Conservation (phyloP, 208 protist genomes). For the Leishmania aethiopica region DNA sequence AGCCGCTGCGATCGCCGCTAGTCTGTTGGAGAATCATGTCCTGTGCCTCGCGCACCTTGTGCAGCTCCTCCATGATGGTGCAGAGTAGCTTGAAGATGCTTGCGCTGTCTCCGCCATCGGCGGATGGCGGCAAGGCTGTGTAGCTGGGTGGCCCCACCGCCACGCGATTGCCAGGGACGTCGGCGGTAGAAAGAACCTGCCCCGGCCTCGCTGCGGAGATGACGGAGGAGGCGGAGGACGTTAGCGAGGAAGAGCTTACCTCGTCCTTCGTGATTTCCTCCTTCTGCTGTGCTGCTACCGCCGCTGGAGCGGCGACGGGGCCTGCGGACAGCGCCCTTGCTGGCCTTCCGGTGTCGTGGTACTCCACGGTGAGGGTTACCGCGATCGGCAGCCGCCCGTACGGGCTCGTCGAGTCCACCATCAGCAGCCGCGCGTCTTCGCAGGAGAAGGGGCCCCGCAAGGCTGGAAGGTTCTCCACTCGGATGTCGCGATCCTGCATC, state of each 20-base stretch:
- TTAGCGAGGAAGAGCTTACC: background rate
- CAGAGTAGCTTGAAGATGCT: constrained; percentile 84
- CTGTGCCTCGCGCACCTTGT: constrained; percentile 73
- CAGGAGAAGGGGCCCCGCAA: constrained; percentile 87
- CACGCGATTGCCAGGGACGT: constrained; percentile 1
- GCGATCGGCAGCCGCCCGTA: constrained; percentile 79
- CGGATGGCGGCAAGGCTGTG: background rate
- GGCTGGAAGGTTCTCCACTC: constrained; percentile 80
- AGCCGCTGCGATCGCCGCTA: constrained; percentile 7
- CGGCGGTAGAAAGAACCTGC: constrained; percentile 28
- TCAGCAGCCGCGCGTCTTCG: constrained; percentile 82
- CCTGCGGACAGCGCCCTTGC: background rate
- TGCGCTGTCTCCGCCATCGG: constrained; percentile 8
- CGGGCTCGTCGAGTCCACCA: constrained; percentile 76
- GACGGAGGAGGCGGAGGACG: constrained; percentile 7
- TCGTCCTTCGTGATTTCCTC: constrained; percentile 28
- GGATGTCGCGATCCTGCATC: constrained; percentile 83
- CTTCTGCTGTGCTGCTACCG: background rate
- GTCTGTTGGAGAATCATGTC: constrained; percentile 49
- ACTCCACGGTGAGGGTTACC: constrained; percentile 78
- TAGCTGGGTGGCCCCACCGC: background rate
- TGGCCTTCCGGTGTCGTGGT: constrained; percentile 61
- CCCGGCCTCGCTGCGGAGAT: background rate
- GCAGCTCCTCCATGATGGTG: constrained; percentile 87
- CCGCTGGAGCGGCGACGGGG: background rate